Base-by-base conservation (phyloP, 2,329 filamentous ascomycete species). In the Diaporthe vaccinii region DNA sequence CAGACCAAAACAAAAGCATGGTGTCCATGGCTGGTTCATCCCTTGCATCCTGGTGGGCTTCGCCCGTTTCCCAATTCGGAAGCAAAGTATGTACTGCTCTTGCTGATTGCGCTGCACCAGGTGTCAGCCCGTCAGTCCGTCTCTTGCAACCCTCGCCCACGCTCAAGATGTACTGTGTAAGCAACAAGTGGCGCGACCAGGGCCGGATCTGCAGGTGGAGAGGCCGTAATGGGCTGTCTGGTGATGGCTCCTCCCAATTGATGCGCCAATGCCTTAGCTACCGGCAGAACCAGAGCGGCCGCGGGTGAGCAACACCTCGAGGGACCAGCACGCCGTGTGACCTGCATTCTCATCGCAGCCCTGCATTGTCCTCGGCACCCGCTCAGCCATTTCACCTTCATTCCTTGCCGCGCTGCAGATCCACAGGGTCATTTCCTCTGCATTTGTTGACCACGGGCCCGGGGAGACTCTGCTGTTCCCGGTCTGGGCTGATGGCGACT, bases 401-500 rank as follows among this genome's bases (percentile, higher is more conserved):
- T 69, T 69, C 65, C 65, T 39, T 69, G 65, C 49, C 34, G 49
- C 65, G 65, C 46, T 55, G 65, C 49, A 69, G 65, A 69, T 41
- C 65, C 65, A 69, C 49, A 34, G 51, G 14, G 65, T 69, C 65
- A 69, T 69, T 69, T 69, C 65, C 65, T 69, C 46, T 69, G 49
- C 65, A 69, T 69, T 55, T 69, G 65, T 69, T 69, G 49, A 41
- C 49, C 49, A 53, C 65, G 65, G 62, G 62, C 46, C 46, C 31
- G 25, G 28, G 44, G 31, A 61, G 57, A 25, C 58, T 41, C 5
- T 61, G 36, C 5, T 59, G 34, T 15, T 25, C 59, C 59, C 10
- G 58, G 36, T 28, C 36, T 44, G 62, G 44, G 28, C 62, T 68
- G 34, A 34, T 34, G 62, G 62, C 36, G 36, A 41, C 58, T 39